Base-by-base conservation (phyloP, 192 early-diverging fungal genomes). In the Oehlia diaphana region DNA sequence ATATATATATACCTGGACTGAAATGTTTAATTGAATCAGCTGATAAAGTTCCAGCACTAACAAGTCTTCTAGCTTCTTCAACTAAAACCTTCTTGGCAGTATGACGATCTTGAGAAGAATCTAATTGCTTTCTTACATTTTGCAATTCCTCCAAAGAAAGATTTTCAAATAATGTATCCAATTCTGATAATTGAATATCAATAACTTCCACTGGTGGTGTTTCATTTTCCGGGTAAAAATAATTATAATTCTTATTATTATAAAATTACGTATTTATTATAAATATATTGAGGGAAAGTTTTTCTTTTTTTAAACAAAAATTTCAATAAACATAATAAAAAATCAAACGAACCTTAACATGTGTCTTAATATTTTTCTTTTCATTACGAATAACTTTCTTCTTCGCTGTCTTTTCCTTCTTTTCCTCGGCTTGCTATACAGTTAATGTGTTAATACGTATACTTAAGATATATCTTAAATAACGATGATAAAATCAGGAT, bases 331-430 rank as follows among this genome's bases (percentile, higher is more conserved):
- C 4, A n/a, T 61, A 23, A 23, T 75, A 37, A 6, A n/a, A 21
- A 47, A 47, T n/a, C 49, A 49, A 63, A 42, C 47, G 7, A 77
- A 86, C 87, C 75, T 86, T 87, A 35, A 88, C 77, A 3, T 91
- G 68, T 19, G 87, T 87, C 77, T 89, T 89, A 72, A 95, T 89
- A 21, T 85, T 89, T 82, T 95, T 95, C 71, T 89, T 89, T 77
- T 94, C 91, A 81, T 93, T 94, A n/a, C 91, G 86, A 78, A 93
- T 84, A 61, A 64, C 63, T 76, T 82, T 91, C 81, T 88, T 88
- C 76, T 76, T 84, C 35, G 77, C 82, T 67, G 89, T 90, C 44
- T 88, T 89, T 62, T 84, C 86, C 72, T 84, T 86, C 53, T 84
- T 79, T 37, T 87, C 88, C 74, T 89, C 92, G 8, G 44, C 49